These are phyloP conservation scores for Trametes maxima DNA, from an alignment of 768 basidiomycete species.

Conservation along the genomic window DNA sequence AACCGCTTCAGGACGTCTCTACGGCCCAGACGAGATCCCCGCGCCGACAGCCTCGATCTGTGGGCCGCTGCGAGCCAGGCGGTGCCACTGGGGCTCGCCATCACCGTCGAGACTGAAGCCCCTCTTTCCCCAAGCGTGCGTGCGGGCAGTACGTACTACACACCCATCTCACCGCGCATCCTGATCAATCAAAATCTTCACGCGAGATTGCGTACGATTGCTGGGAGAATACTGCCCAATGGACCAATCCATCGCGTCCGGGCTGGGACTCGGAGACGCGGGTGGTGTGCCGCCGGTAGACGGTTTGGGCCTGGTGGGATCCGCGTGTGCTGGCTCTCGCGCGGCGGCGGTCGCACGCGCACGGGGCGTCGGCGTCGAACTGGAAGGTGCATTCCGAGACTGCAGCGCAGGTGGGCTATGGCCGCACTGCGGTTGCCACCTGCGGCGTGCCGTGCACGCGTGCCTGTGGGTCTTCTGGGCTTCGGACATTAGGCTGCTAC, in stretches of 20 bases:
- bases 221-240: neutral
- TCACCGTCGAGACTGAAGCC: neutral
- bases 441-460: neutral
- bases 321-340: no score
- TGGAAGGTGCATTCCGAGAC: no score
- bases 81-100: neutral
- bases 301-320: no score
- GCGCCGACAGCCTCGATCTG: neutral
- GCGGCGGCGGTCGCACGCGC: no score
- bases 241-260: neutral
- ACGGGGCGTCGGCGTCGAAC: no score
- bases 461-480: neutral
- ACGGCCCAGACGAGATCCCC: conserved; percentile 1
- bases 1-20: conserved; percentile 8
- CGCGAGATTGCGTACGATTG: neutral
- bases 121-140: neutral
- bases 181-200: neutral
- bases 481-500: neutral
- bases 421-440: neutral
- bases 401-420: neutral
- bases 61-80: neutral
- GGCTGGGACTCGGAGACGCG: no score
- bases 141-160: neutral
- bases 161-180: neutral
- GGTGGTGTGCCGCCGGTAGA: no score